These are phyloP conservation scores for Ceratobasidium sp. DNA, from an alignment of 1,284 basidiomycete species.

Conservation along the genomic window DNA sequence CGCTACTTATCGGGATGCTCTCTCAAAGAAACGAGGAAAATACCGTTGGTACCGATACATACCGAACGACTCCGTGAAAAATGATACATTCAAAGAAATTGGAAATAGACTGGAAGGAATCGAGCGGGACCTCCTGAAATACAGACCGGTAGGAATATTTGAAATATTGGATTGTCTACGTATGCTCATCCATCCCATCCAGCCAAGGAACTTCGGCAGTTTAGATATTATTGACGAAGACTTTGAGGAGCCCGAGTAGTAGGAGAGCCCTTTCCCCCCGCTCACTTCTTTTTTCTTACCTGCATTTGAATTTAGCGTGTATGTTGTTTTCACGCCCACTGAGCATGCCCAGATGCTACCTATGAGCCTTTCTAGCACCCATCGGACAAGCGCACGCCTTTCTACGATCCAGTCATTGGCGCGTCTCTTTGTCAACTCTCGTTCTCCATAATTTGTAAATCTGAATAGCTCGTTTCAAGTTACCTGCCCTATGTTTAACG, in stretches of 20 bases:
- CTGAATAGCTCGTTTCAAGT: constrained; percentile 1
- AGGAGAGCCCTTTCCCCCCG: not conserved
- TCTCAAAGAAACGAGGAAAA: not conserved
- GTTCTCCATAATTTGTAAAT: not conserved
- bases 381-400: not conserved
- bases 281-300: not conserved
- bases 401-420: not conserved
- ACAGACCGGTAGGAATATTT: no score
- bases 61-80: not conserved
- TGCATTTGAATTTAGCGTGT: not conserved
- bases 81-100: no score
- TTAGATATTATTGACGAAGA: not conserved
- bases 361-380: not conserved
- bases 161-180: no score
- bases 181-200: no score
- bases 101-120: no score
- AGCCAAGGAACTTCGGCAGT: not conserved
- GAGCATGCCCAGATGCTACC: not conserved
- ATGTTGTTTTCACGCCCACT: not conserved
- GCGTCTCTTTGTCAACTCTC: not conserved
- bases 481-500: not conserved
- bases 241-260: constrained; percentile 3
- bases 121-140: no score
- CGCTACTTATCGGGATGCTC: not conserved
- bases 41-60: not conserved